Evolutionary conservation across 495 filamentous ascomycete genomes (phyloP), one percentile per base, ranked within the genome.

Genomic region (Aspergillus bertholletiae): DNA sequence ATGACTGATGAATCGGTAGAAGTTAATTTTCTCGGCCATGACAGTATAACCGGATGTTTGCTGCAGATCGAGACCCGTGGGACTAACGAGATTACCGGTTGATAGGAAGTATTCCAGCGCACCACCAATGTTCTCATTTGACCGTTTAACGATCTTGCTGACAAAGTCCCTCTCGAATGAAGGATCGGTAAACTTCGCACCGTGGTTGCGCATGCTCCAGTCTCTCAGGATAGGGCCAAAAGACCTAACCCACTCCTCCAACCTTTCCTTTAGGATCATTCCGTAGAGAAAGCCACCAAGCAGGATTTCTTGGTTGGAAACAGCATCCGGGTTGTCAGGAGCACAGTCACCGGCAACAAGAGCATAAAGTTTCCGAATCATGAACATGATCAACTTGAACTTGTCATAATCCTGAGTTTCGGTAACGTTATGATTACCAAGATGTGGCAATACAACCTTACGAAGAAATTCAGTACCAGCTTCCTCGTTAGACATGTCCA

Each of bases 21-120:
- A 98, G 78, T 98, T 98, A 64, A 97, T 92, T 79, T 97, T 97
- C 71, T 98, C 94, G 4, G 94, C 94, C 51, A 97, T 93, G 34
- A 98, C 89, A 0, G 89, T 95, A 72, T 94, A 98, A 53, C 94
- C 94, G 24, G 94, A 95, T 1, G 85, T 82, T 66, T 98, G 94
- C 59, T 97, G 93, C 56, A 97, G 69, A 80, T 97, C 94, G 43
- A 98, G 79, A 61, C 94, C 94, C 28, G 88, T 92, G 6, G 88
- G 87, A 74, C 89, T 96, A 59, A 88, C 81, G 26, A 98, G 77
- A 64, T 98, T 98, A 59, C 94, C 94, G 1, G 94, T 98, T 0
- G 94, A 95, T 37, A 98, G 73, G 74, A 98, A 98, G 67, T 97
- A 97, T 63, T 97, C 94, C 49, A 97, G 69, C 6, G 84, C 80